Evolutionary conservation across 1,139 yeast genomes (phyloP).

Genomic region (Geotrichum aggregatum): DNA sequence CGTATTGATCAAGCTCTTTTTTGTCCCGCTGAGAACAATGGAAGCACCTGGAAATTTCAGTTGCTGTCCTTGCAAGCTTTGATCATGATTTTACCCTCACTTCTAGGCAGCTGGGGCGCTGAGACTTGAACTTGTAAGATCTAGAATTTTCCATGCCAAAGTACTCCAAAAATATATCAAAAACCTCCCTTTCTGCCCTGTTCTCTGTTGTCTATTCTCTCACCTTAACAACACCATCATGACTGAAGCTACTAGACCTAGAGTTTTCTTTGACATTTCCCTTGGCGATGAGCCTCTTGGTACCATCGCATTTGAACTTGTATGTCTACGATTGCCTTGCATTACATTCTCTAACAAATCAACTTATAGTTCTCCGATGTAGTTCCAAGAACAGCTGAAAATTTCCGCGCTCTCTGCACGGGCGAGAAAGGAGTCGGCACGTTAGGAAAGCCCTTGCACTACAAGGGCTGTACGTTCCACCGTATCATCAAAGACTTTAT

Average conservation of each 20-base stretch:
- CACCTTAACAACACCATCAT: constrained; percentile 1
- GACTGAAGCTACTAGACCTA: constrained; percentile 18
- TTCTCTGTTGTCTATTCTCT: neutral
- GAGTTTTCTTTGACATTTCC: constrained; percentile 77
- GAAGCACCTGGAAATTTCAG: no score
- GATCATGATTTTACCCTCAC: no score
- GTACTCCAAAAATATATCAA: neutral
- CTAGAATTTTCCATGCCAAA: constrained; percentile 8
- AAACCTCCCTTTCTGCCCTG: constrained; percentile 1
- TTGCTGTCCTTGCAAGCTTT: no score
- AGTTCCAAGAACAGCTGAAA: constrained; percentile 91
- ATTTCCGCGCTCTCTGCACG: constrained; percentile 83
- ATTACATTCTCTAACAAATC: no score
- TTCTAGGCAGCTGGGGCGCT: neutral
- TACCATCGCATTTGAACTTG: constrained; percentile 65
- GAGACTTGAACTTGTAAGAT: neutral
- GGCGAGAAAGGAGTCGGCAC: constrained; percentile 76
- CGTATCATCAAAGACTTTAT: constrained; percentile 65
- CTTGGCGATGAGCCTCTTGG: constrained; percentile 73
- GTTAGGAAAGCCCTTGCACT: constrained; percentile 62
- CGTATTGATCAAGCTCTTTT: no score
- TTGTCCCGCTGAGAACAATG: no score
- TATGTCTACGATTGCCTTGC: neutral
- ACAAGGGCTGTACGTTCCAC: constrained; percentile 81
- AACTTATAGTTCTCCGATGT: constrained; percentile 53